Conservation (phyloP, 192 early-diverging fungal genomes). For the Paraglomus occultum region DNA sequence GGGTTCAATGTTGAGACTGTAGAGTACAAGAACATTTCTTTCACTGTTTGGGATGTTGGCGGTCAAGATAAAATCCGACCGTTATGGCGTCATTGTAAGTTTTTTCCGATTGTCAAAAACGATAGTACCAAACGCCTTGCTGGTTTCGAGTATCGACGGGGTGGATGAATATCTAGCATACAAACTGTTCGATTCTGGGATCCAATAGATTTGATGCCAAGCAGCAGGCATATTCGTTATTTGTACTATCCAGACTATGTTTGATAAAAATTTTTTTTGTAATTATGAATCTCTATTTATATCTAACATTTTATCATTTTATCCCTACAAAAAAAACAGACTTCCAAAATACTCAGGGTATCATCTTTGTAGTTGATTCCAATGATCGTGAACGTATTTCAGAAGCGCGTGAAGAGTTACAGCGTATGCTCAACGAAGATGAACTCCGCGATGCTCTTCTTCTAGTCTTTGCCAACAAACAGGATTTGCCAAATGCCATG, state of each 20-base stretch:
- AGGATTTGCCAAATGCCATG: conserved; percentile 98
- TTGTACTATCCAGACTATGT: no score
- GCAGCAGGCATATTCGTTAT: no score
- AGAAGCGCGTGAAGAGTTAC: conserved; percentile 93
- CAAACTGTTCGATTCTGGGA: neutral
- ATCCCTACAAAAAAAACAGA: conserved; percentile 49
- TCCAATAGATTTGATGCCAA: no score
- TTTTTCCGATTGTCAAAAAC: conserved; percentile 9
- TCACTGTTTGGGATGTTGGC: conserved; percentile 99
- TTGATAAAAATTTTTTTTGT: neutral
- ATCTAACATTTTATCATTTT: no score
- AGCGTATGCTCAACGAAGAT: conserved; percentile 94
- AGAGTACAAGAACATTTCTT: conserved; percentile 97
- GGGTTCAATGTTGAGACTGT: conserved; percentile 99
- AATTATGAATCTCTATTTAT: no score
- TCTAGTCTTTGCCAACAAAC: conserved; percentile 98
- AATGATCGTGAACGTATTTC: conserved; percentile 93
- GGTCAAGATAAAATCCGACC: conserved; percentile 99
- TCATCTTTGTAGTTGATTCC: conserved; percentile 97
- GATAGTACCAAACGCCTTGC: no score
- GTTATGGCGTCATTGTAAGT: conserved; percentile 95
- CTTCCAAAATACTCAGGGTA: conserved; percentile 95
- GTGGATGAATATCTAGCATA: neutral
- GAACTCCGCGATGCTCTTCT: conserved; percentile 89
- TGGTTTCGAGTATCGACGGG: neutral